phyloP scores from a whole-genome alignment of 2,329 filamentous ascomycete species.

The Fusarium scirpi region DNA sequence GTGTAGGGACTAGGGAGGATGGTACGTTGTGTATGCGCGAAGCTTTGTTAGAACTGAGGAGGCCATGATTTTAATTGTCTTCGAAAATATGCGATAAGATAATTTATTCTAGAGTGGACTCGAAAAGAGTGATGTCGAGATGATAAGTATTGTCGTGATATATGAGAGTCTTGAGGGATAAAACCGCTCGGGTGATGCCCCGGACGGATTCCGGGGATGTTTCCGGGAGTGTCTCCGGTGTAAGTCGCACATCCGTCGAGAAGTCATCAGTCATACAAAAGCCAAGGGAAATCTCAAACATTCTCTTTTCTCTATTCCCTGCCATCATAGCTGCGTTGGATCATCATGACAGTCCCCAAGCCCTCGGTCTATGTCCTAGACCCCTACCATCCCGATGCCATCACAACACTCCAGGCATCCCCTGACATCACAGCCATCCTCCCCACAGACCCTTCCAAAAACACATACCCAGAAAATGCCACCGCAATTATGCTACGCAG shows the following conservation, averaged over 20 bases:
- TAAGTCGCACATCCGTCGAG: rapidly evolving
- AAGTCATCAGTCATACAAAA: not conserved
- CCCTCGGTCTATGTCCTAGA: not conserved
- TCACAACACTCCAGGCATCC: rapidly evolving
- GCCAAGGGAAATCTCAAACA: not conserved
- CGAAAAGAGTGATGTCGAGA: not conserved
- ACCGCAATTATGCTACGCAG: not conserved
- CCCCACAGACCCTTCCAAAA: not conserved
- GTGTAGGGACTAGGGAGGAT: too few relatives aligned
- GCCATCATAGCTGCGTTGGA: rapidly evolving
- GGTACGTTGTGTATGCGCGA: not conserved
- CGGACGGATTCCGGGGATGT: not conserved
- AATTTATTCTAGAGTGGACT: rapidly evolving
- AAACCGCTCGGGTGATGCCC: not conserved
- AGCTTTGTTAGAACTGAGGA: not conserved
- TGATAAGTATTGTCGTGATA: not conserved
- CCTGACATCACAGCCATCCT: not conserved
- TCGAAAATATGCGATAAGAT: too few relatives aligned
- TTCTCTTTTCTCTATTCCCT: rapidly evolving
- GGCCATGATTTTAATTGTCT: not conserved
- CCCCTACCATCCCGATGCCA: not conserved
- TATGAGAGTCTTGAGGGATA: not conserved
- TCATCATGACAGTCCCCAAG: not conserved
- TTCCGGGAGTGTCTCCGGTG: rapidly evolving
- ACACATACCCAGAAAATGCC: not conserved